These are phyloP conservation scores for Claviceps quebecensis DNA, from an alignment of 2,329 filamentous ascomycete species.

Conservation along the genomic window DNA sequence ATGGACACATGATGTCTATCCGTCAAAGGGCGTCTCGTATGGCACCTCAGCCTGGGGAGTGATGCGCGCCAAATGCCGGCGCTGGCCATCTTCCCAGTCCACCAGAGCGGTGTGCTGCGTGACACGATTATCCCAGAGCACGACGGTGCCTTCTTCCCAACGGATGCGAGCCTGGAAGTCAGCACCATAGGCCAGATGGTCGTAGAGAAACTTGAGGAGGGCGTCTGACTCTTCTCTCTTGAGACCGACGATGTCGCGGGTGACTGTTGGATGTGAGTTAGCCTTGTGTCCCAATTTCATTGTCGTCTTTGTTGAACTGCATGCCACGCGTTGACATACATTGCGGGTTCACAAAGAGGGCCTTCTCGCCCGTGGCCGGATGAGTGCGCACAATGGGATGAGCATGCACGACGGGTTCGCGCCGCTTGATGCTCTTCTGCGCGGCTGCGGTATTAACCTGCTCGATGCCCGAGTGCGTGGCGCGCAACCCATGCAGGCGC, in stretches of 20 bases:
- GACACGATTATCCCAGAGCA: conserved; percentile 77
- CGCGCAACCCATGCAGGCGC: conserved; percentile 65
- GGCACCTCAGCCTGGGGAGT: conserved; percentile 72
- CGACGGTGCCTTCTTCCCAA: conserved; percentile 68
- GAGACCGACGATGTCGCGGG: conserved; percentile 63
- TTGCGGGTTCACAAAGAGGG: conserved; percentile 68
- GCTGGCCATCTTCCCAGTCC: conserved; percentile 68
- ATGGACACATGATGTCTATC: neutral
- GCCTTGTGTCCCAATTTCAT: neutral
- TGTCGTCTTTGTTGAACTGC: neutral
- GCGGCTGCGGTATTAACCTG: conserved; percentile 58
- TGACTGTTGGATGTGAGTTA: conserved; percentile 37
- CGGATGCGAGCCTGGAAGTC: conserved; percentile 60
- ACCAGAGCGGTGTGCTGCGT: conserved; percentile 67
- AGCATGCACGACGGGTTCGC: conserved; percentile 59
- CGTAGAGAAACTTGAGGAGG: conserved; percentile 56
- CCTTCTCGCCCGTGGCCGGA: conserved; percentile 71
- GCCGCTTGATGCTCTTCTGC: conserved; percentile 55
- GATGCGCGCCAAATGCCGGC: conserved; percentile 67
- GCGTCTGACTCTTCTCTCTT: conserved; percentile 80
- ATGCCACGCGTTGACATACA: conserved; percentile 36
- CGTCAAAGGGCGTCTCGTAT: conserved; percentile 47
- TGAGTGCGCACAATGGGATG: conserved; percentile 75
- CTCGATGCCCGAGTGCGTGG: conserved; percentile 69
- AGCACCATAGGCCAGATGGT: conserved; percentile 38